Base-by-base conservation (phyloP, 2,329 filamentous ascomycete species). In the Diaporthe vexans region DNA sequence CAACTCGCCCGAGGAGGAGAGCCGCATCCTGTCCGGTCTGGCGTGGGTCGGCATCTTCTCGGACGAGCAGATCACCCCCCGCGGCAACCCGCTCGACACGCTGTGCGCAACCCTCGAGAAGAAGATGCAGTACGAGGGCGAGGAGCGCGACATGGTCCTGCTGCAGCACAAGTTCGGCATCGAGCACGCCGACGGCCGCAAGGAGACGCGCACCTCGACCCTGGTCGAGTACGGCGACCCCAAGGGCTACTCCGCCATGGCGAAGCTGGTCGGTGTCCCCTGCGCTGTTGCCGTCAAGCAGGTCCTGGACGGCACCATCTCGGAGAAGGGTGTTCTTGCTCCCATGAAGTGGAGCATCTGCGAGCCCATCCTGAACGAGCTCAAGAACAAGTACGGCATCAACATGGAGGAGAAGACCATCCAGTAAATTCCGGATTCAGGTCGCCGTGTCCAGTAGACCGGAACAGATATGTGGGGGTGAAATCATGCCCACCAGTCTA, bases 121-220 rank as follows among this genome's bases (percentile, higher is more conserved):
- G 88, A 97, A 97, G 91, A 97, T 97, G 94, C 90, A 94, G 84
- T 98, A 93, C 84, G 93, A 90, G 81, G 88, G 93, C 79, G 93
- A 90, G 76, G 95, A 98, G 90, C 92, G 95, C 75, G 95, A 97
- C 84, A 87, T 97, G 78, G 94, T 97, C 77, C 91, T 94, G 85
- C 89, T 95, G 43, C 93, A 95, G 86, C 93, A 94, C 87, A 93
- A 91, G 86, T 97, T 97, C 83, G 92, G 92, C 82, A 94, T 97
- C 78, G 94, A 97, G 88, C 87, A 93, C 85, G 92, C 92, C 84
- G 93, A 97, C 82, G 95, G 95, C 80, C 90, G 86, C 81, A 90
- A 89, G 83, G 91, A 97, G 87, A 95, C 92, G 58, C 88, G 92
- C 77, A 95, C 94, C 33, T 94, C 92, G 56, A 98, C 95, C 1